Evolutionary conservation across 306 rosid genomes (phyloP), one percentile per base, ranked within the genome.

Genomic region (Cucurbita moschata): DNA sequence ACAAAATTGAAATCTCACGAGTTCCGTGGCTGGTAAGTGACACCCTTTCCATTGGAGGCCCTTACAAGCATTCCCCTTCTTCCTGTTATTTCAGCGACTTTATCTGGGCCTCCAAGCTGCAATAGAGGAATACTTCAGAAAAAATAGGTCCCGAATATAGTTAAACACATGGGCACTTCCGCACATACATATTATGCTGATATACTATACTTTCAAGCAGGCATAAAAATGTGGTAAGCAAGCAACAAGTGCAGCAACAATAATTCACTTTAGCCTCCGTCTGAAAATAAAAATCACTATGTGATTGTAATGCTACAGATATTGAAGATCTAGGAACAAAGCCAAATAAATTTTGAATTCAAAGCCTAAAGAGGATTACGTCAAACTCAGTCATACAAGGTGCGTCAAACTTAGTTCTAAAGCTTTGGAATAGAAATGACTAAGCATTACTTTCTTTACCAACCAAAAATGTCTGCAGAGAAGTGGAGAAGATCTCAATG

Each of bases 31-130:
- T 87, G 97, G 81, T 94, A 94, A 73, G 96, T 89, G 63, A 94
- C 99, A 74, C 99, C 99, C 86, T 91, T 94, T 55, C 99, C 99
- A 43, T 76, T 78, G 79, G 99, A 59, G 46, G 92, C 91, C 82
- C 99, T 87, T 78, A 94, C 99, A 81, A 94, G 95, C 99, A 94
- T 94, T 78, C 99, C 99, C 80, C 99, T 89, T 86, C 99, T 90
- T 83, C 99, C 99, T 43, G 99, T 94, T 75, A 94, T 88, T 85
- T 94, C 99, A 57, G 97, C 92, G 64, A 94, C 96, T 69, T 89
- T 94, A 57, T 94, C 99, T 72, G 99, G 99, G 52, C 99, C 99
- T 65, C 99, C 97, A 56, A 94, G 87, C 99, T 94, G 90, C 75
- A 76, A 49, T 42, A 75, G 52, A 72, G 54, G 49, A 64, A 62